phyloP scores from a whole-genome alignment of 768 basidiomycete species.

The Macrolepiota dolichaula region DNA sequence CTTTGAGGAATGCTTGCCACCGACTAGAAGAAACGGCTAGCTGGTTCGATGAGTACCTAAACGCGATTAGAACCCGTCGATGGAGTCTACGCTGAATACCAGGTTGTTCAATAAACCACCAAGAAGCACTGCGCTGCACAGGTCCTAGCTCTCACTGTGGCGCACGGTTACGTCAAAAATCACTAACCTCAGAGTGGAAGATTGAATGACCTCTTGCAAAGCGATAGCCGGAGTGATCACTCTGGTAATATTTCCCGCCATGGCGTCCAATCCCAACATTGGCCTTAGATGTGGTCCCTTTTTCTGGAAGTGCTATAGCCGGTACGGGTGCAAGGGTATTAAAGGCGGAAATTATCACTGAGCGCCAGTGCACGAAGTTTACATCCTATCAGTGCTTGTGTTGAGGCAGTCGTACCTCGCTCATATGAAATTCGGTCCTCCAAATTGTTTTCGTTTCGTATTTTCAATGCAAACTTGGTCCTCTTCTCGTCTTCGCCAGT shows the following conservation, averaged over 20 bases:
- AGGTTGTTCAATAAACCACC: slow-evolving; percentile 60
- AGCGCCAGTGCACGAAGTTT: slow-evolving; percentile 40
- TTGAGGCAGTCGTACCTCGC: no score
- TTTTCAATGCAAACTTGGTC: slow-evolving; percentile 24
- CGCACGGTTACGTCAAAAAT: slow-evolving; percentile 16
- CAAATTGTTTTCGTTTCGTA: no score
- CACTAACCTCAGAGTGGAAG: neutral
- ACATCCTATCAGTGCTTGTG: no score
- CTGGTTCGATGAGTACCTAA: neutral
- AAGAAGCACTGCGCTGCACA: slow-evolving; percentile 48
- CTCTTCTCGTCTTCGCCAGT: slow-evolving; percentile 40
- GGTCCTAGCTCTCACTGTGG: slow-evolving; percentile 47
- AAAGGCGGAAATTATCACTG: slow-evolving; percentile 45
- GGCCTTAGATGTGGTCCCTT: slow-evolving; percentile 47
- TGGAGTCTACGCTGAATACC: slow-evolving; percentile 79
- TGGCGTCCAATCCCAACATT: slow-evolving; percentile 51
- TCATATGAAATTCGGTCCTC: no score
- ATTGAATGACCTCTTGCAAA: slow-evolving; percentile 26
- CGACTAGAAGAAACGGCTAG: slow-evolving; percentile 24
- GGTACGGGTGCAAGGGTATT: slow-evolving; percentile 49
- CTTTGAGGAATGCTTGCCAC: slow-evolving; percentile 46
- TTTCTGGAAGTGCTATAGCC: slow-evolving; percentile 48
- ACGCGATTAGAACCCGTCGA: slow-evolving; percentile 67
- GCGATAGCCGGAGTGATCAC: slow-evolving; percentile 49
- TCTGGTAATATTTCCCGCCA: slow-evolving; percentile 50